phyloP scores from a whole-genome alignment of 1,139 yeast genomes.

The Petasospora fabianii region DNA sequence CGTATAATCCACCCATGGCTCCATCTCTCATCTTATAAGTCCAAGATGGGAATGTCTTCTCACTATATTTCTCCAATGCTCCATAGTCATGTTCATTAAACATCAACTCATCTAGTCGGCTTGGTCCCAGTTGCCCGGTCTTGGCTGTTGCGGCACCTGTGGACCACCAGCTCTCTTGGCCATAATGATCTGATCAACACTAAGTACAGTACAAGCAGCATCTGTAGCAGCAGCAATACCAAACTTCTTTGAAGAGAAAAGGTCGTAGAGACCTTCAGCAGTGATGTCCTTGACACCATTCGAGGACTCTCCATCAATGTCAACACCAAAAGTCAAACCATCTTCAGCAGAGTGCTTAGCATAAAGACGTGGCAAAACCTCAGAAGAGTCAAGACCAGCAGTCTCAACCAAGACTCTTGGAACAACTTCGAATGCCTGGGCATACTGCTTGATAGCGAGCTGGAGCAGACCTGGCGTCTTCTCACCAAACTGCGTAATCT shows the following conservation, averaged over 20 bases:
- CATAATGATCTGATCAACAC: conserved; percentile 90
- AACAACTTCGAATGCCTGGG: conserved; percentile 89
- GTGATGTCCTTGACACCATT: conserved; percentile 73
- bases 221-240: conserved; percentile 95
- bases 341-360: conserved; percentile 67
- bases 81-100: conserved; percentile 6
- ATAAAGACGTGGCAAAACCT: conserved; percentile 79
- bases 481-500: conserved; percentile 83
- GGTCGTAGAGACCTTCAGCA: conserved; percentile 69
- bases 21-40: conserved; percentile 29
- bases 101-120: conserved; percentile 49
- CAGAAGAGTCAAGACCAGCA: conserved; percentile 88
- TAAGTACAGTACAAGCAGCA: conserved; percentile 85
- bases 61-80: conserved; percentile 29
- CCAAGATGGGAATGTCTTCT: conserved; percentile 32
- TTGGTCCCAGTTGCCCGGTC: conserved; percentile 97
- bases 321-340: conserved; percentile 58
- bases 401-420: conserved; percentile 95
- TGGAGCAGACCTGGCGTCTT: conserved; percentile 90
- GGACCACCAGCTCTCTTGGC: conserved; percentile 95
- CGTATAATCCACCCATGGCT: conserved; percentile 29
- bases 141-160: conserved; percentile 75
- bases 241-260: conserved; percentile 73
- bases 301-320: conserved; percentile 60
- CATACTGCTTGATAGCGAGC: conserved; percentile 90